Evolutionary conservation across 331 rosid genomes (phyloP).

Genomic region (Stylosanthes scabra): DNA sequence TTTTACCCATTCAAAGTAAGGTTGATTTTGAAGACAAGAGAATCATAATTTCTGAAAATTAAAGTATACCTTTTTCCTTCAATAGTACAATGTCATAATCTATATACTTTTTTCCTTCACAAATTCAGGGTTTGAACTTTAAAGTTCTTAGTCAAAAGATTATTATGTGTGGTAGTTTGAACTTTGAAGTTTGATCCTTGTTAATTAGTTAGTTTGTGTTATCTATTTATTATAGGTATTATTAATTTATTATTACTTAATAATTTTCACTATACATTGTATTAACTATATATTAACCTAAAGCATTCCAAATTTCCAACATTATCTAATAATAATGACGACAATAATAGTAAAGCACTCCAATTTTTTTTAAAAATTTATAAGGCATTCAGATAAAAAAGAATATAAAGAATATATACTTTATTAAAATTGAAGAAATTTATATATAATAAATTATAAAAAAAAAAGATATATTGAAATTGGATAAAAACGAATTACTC

Average conservation of each 20-base stretch:
- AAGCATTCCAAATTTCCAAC: conserved; percentile 28
- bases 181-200: conserved; percentile 23
- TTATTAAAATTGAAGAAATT: no score
- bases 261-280: conserved; percentile 33
- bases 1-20: conserved; percentile 10
- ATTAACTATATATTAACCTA: conserved; percentile 18
- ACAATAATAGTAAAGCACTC: no score
- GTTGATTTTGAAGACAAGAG: background rate
- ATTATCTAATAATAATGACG: background rate
- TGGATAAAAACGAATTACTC: no score
- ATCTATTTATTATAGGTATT: conserved; percentile 44
- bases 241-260: conserved; percentile 55
- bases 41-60: conserved; percentile 11
- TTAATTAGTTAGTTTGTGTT: background rate
- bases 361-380: no score
- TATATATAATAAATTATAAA: no score
- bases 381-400: no score
- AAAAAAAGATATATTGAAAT: no score
- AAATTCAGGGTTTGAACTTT: conserved; percentile 5
- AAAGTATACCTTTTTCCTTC: background rate
- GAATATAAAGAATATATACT: no score
- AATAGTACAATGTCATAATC: background rate
- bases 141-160: background rate
- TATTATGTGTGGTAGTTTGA: background rate
- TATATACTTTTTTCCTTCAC: background rate